Percentiles rank a stretch among this genome's conserved stretches.
These are phyloP conservation scores for Saccharum officinarum DNA, from an alignment of 176 grass and related monocot species.

Conservation along the genomic window DNA sequence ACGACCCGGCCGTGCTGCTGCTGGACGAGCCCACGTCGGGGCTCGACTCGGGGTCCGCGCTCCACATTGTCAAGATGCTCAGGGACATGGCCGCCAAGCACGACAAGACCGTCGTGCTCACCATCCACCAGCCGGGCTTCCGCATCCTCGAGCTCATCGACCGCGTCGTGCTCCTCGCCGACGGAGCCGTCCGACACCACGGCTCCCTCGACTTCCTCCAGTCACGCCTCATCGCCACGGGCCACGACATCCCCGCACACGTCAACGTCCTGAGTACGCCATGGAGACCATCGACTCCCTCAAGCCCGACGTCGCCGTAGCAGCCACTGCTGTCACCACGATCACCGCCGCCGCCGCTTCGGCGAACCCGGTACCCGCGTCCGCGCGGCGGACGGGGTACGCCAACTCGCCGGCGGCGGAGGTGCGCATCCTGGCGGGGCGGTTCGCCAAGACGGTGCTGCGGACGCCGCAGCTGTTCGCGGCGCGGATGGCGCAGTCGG, in stretches of 20 bases:
- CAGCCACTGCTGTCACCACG: too few relatives aligned
- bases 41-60: slow-evolving; percentile 71
- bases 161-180: slow-evolving; percentile 70
- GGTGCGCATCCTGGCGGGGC: slow-evolving; percentile 50
- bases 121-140: slow-evolving; percentile 88
- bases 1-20: slow-evolving; percentile 79
- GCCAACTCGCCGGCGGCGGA: slow-evolving; percentile 59
- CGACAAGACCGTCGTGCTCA: slow-evolving; percentile 79
- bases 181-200: slow-evolving; percentile 71
- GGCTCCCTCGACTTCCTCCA: slow-evolving; percentile 63
- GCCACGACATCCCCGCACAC: slow-evolving; percentile 67
- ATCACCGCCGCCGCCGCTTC: too few relatives aligned
- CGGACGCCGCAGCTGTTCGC: slow-evolving; percentile 75
- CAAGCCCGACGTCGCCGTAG: slow-evolving; percentile 22
- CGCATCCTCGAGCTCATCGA: slow-evolving; percentile 85
- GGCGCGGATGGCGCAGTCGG: slow-evolving; percentile 65
- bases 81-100: slow-evolving; percentile 50
- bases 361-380: background rate
- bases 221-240: slow-evolving; percentile 48
- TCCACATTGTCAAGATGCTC: slow-evolving; percentile 86
- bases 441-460: slow-evolving; percentile 65
- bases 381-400: slow-evolving; percentile 14
- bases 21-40: slow-evolving; percentile 94
- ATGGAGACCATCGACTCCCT: slow-evolving; percentile 63
- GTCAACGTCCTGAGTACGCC: slow-evolving; percentile 95